Percentiles rank a stretch among this genome's conserved stretches.
phyloP scores from a whole-genome alignment of 1,284 basidiomycete genomes.

The Chondrostereum purpureum region DNA sequence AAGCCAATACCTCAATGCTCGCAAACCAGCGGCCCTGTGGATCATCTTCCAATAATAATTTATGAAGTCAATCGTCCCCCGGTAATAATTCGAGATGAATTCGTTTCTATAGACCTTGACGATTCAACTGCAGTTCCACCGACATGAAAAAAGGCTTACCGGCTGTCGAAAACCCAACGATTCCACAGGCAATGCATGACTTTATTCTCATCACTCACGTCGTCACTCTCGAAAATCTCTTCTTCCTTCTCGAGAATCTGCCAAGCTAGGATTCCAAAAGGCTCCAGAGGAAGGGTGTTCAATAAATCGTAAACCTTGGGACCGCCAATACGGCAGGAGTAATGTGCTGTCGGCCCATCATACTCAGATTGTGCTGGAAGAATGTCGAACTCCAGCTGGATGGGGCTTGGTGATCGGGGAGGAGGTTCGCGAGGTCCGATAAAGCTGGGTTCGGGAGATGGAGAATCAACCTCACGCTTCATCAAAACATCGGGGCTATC shows the following conservation, averaged over 20 bases:
- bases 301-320: constrained; percentile 59
- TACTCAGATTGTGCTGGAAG: constrained; percentile 41
- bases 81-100: constrained; percentile 16
- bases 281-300: constrained; percentile 46
- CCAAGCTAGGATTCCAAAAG: constrained; percentile 62
- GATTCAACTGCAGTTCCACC: neutral
- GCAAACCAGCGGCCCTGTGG: constrained; percentile 59
- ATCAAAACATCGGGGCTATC: too few relatives aligned
- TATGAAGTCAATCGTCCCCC: constrained; percentile 43
- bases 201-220: constrained; percentile 65
- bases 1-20: constrained; percentile 54
- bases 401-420: constrained; percentile 36
- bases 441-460: too few relatives aligned
- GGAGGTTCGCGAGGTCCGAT: constrained; percentile 24
- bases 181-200: constrained; percentile 71
- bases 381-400: constrained; percentile 45
- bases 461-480: too few relatives aligned
- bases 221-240: constrained; percentile 61
- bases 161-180: constrained; percentile 61
- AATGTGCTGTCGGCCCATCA: constrained; percentile 34
- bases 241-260: constrained; percentile 62
- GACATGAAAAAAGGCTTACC: constrained; percentile 29
- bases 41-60: constrained; percentile 58
- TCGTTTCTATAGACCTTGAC: neutral
- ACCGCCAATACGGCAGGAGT: constrained; percentile 61